These are phyloP conservation scores for Stereocaulon alpinum DNA, from an alignment of 495 filamentous ascomycete genomes.

Conservation along the genomic window DNA sequence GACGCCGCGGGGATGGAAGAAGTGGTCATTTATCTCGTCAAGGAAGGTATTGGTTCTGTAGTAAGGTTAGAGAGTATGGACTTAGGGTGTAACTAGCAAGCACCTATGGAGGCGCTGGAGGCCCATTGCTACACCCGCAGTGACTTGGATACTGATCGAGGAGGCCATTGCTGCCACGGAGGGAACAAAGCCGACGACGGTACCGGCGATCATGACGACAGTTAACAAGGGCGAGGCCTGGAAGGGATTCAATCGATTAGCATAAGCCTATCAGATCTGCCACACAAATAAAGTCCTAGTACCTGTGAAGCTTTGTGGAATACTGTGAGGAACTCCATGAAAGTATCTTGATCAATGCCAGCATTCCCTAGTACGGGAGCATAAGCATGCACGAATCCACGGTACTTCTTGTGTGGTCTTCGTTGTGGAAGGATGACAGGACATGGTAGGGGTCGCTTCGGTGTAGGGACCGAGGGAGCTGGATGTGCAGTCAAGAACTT, in stretches of 20 bases:
- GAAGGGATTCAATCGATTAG: neutral
- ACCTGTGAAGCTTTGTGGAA: conserved; percentile 25
- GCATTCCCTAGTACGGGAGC: conserved; percentile 30
- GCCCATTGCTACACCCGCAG: conserved; percentile 20
- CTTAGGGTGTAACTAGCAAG: neutral
- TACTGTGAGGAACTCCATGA: conserved; percentile 32
- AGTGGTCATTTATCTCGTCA: conserved; percentile 21
- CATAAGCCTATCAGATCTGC: neutral
- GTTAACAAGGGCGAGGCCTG: conserved; percentile 22
- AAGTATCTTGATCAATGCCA: conserved; percentile 31
- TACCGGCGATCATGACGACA: conserved; percentile 21
- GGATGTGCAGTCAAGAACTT: conserved; percentile 11
- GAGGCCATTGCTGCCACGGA: conserved; percentile 13
- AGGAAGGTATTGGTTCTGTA: conserved; percentile 22
- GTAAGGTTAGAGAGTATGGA: neutral
- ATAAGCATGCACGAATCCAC: conserved; percentile 34
- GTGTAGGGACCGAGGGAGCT: neutral
- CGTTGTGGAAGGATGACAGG: conserved; percentile 27
- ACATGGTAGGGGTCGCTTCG: conserved; percentile 10
- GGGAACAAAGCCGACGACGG: conserved; percentile 17
- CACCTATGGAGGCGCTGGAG: conserved; percentile 16
- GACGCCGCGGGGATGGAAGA: conserved; percentile 25
- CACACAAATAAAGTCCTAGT: neutral
- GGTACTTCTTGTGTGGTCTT: conserved; percentile 23
- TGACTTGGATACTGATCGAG: conserved; percentile 20